Base-by-base conservation (phyloP, 106 monocot species). In the Platanthera guangdongensis region DNA sequence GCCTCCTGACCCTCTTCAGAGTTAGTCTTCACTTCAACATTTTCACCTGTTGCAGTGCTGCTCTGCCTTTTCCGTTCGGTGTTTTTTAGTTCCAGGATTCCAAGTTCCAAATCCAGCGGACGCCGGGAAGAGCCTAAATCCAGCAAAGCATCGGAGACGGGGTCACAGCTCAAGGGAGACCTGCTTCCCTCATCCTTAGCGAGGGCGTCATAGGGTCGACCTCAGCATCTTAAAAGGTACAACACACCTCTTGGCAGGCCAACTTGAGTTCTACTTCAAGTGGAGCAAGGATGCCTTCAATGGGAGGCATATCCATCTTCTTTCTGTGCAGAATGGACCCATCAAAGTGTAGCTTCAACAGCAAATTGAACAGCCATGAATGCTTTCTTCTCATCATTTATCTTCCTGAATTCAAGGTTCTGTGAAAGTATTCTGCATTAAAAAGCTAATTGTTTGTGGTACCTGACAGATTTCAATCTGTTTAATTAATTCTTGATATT, bases 291-390 rank as follows among this genome's bases (percentile, higher is more conserved):
- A 99, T 99, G 22, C 94, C 97, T 80, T 99, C 97, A 80, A 99
- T 94, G 16, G 96, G 97, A 16, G 97, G 97, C 91, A 99, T 99
- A 60, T 99, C 97, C 97, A 84, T 99, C 97, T 82, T 99, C 97
- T 86, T 92, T 99, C 74, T 99, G 97, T 75, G 91, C 94, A 25
- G 97, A 87, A 88, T 99, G 97, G 76, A 99, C 97, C 78, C 97
- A 84, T 76, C 97, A 83, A 80, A 97, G 91, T 46, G 97, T 94
- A 51, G 97, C 97, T 88, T 99, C 97, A 75, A 94, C 97, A 28
- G 97, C 94, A 86, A 91, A 99, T 71, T 99, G 97, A 48, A 94
- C 97, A 81, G 91, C 89, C 97, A 94, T 86, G 50, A 94, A 82
- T 67, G 93, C 87, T 82, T 88, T 91, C 82, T 99, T 99, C 78